Conservation (phyloP, 306 rosid species). For the Malus sylvestris region DNA sequence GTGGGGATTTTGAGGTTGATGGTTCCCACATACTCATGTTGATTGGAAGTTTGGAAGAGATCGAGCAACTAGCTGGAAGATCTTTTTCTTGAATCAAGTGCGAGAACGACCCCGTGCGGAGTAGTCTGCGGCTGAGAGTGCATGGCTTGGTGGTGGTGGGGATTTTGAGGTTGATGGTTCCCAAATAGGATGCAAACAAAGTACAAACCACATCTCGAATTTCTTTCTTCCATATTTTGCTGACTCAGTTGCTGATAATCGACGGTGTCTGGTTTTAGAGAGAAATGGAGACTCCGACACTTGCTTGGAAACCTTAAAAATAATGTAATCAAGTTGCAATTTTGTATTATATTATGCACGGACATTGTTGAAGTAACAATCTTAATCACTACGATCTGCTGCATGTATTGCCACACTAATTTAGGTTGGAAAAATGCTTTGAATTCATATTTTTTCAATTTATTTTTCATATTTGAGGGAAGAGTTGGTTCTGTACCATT, state of each 20-base stretch:
- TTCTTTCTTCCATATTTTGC: not conserved
- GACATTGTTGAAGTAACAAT: not conserved
- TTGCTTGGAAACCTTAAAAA: not conserved
- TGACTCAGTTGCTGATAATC: not conserved
- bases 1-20: not conserved
- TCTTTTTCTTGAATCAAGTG: not conserved
- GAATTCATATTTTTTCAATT: not conserved
- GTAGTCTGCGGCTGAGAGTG: not conserved
- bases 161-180: not conserved
- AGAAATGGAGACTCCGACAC: not conserved
- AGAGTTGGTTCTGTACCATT: not conserved
- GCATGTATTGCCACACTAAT: not conserved
- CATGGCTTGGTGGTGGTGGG: not conserved
- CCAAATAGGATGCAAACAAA: not conserved
- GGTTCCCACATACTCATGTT: not conserved
- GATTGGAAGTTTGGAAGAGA: not conserved
- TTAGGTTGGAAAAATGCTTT: not conserved
- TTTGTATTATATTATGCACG: not conserved
- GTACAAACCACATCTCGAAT: not conserved
- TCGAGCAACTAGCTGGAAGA: not conserved
- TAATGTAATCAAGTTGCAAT: not conserved
- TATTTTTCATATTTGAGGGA: not conserved
- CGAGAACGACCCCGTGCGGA: not conserved
- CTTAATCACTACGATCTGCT: not conserved
- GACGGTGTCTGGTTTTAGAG: not conserved